Conservation (phyloP, 768 basidiomycete species). For the Mycena maculata region DNA sequence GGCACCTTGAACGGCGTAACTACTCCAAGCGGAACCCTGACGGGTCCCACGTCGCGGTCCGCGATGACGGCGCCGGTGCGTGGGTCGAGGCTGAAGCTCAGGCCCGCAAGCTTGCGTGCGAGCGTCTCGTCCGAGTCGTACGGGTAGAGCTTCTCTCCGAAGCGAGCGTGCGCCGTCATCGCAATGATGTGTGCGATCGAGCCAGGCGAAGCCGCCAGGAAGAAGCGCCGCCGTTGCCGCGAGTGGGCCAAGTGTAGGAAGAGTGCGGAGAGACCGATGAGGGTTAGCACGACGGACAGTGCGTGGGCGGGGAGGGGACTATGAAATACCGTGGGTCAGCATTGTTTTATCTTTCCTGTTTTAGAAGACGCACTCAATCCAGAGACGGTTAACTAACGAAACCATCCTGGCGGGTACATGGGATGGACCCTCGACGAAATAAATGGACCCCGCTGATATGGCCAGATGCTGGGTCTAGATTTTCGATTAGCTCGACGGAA, state of each 20-base stretch:
- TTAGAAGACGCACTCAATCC: slow-evolving; percentile 63
- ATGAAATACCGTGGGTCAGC: not conserved
- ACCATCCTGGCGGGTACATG: slow-evolving; percentile 53
- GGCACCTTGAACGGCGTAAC: slow-evolving; percentile 8
- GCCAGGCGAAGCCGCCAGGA: slow-evolving; percentile 67
- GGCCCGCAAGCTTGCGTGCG: slow-evolving; percentile 57
- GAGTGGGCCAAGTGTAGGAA: slow-evolving; percentile 60
- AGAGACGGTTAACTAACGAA: slow-evolving; percentile 59
- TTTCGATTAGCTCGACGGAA: slow-evolving; percentile 1
- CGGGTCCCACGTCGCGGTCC: slow-evolving; percentile 52
- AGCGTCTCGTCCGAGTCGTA: slow-evolving; percentile 64
- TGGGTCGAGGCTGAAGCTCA: slow-evolving; percentile 65
- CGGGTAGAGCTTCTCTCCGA: slow-evolving; percentile 67
- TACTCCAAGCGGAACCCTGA: not conserved
- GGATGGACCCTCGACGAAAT: slow-evolving; percentile 58
- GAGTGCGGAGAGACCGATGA: slow-evolving; percentile 60
- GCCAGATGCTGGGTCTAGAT: slow-evolving; percentile 67
- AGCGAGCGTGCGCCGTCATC: slow-evolving; percentile 68
- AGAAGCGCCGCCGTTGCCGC: slow-evolving; percentile 58
- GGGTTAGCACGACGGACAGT: slow-evolving; percentile 60
- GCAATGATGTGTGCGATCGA: slow-evolving; percentile 70
- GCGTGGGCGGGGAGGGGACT: slow-evolving; percentile 64
- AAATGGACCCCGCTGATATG: slow-evolving; percentile 65
- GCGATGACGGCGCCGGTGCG: slow-evolving; percentile 72
- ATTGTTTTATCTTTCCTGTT: not conserved